Base-by-base conservation (phyloP, 2,329 filamentous ascomycete species). In the Epichloe festucae region DNA sequence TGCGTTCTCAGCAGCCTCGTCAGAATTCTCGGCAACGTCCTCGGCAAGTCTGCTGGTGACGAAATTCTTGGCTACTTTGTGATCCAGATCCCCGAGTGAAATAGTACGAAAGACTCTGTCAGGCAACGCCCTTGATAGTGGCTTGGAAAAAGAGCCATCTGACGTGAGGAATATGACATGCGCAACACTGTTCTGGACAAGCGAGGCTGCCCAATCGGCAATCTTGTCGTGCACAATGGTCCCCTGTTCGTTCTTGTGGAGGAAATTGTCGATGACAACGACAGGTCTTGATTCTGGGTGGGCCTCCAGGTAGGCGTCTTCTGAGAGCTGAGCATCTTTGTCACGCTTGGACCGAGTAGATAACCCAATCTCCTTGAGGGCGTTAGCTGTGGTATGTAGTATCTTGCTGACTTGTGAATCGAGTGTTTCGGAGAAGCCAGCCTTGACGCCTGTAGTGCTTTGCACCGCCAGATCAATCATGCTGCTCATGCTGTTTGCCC, bases 141-240 rank as follows among this genome's bases (percentile, higher is more conserved):
- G 84, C 65, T 97, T 97, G 48, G 86, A 85, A 67, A 89, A 95
- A 0, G 89, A 87, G 1, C 89, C 79, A 57, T 97, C 91, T 52
- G 85, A 89, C 0, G 91, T 96, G 39, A 98, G 73, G 73, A 97
- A 95, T 52, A 98, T 84, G 52, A 97, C 89, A 65, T 97, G 93
- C 0, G 91, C 91, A 43, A 95, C 77, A 57, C 96, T 95, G 49
- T 85, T 84, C 45, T 88, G 87, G 0, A 93, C 90, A 31, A 96
- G 71, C 2, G 82, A 75, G 4, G 93, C 89, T 1, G 90, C 89
- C 88, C 91, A 97, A 62, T 96, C 89, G 0, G 89, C 82, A 47
- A 91, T 74, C 63, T 87, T 89, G 56, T 90, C 85, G 53, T 87
- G 87, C 19, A 90, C 74, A n/a, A 84, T 70, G 39, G 71, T 71